phyloP scores from a whole-genome alignment of 495 filamentous ascomycete species.

The Tuber aestivum region DNA sequence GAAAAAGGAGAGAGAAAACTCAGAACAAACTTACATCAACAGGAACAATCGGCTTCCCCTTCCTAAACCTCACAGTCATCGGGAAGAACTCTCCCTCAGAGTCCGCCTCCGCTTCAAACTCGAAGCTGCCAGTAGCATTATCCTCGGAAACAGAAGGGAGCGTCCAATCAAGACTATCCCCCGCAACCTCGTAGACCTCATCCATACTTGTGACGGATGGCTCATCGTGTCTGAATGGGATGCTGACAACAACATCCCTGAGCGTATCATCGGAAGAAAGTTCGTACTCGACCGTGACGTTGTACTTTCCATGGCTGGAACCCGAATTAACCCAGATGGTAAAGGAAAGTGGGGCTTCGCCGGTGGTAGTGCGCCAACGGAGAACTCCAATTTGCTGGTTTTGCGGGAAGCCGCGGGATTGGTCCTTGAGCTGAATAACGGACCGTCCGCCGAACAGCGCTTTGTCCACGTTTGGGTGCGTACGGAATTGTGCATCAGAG shows the following conservation, averaged over 20 bases:
- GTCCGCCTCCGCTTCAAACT: slow-evolving; percentile 82
- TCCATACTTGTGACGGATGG: slow-evolving; percentile 88
- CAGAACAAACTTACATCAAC: slow-evolving; percentile 67
- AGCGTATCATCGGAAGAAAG: slow-evolving; percentile 65
- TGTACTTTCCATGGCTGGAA: slow-evolving; percentile 61
- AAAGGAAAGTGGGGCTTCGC: slow-evolving; percentile 78
- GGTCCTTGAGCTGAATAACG: slow-evolving; percentile 77
- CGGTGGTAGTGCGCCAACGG: slow-evolving; percentile 73
- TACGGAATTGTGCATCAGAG: slow-evolving; percentile 77
- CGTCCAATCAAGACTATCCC: slow-evolving; percentile 88
- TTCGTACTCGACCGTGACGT: slow-evolving; percentile 90
- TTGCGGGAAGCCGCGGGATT: slow-evolving; percentile 76
- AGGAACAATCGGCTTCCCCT: slow-evolving; percentile 77
- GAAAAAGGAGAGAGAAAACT: slow-evolving; percentile 9
- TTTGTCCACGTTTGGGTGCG: slow-evolving; percentile 93
- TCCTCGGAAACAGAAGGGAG: slow-evolving; percentile 75
- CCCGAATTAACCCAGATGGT: slow-evolving; percentile 93
- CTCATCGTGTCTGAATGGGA: slow-evolving; percentile 76
- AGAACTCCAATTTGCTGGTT: slow-evolving; percentile 86
- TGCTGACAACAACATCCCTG: slow-evolving; percentile 76
- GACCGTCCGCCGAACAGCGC: slow-evolving; percentile 69
- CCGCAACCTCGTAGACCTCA: slow-evolving; percentile 86
- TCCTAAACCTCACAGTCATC: slow-evolving; percentile 85
- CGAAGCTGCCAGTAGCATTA: slow-evolving; percentile 77
- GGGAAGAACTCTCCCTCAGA: slow-evolving; percentile 93